These are phyloP conservation scores for Diaporthe batatas DNA, from an alignment of 2,329 filamentous ascomycete genomes.

Conservation along the genomic window DNA sequence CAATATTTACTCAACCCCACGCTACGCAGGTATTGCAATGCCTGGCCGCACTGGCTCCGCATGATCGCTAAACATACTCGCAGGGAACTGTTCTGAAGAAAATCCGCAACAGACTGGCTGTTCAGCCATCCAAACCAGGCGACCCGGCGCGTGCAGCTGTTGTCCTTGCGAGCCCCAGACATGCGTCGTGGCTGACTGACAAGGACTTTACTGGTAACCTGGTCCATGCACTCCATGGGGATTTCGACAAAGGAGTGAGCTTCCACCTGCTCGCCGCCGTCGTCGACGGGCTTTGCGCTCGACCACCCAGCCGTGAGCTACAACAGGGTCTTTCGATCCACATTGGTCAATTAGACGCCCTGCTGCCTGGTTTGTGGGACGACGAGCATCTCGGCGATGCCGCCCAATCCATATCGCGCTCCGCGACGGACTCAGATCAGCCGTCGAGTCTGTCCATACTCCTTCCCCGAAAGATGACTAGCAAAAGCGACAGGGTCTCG, in stretches of 20 bases:
- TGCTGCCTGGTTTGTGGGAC: slow-evolving; percentile 63
- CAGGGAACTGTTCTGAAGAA: slow-evolving; percentile 13
- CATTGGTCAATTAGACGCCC: slow-evolving; percentile 54
- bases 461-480: slow-evolving; percentile 48
- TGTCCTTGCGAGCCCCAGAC: slow-evolving; percentile 63
- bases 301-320: slow-evolving; percentile 49
- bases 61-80: slow-evolving; percentile 2
- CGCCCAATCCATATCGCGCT: neutral
- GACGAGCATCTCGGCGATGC: neutral
- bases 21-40: slow-evolving; percentile 15
- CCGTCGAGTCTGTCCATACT: slow-evolving; percentile 59
- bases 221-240: slow-evolving; percentile 16
- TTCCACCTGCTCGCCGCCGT: slow-evolving; percentile 66
- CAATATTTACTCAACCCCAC: slow-evolving; percentile 21
- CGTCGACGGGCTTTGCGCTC: slow-evolving; percentile 66
- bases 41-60: neutral
- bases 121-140: neutral
- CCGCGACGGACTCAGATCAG: slow-evolving; percentile 51
- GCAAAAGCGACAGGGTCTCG: slow-evolving; percentile 46
- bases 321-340: slow-evolving; percentile 65
- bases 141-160: slow-evolving; percentile 56
- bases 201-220: slow-evolving; percentile 52
- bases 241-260: slow-evolving; percentile 39
- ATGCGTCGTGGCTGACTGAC: slow-evolving; percentile 63
- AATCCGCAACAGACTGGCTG: neutral